Conservation (phyloP, 2,329 filamentous ascomycete genomes). For the Epichloe glyceriae region DNA sequence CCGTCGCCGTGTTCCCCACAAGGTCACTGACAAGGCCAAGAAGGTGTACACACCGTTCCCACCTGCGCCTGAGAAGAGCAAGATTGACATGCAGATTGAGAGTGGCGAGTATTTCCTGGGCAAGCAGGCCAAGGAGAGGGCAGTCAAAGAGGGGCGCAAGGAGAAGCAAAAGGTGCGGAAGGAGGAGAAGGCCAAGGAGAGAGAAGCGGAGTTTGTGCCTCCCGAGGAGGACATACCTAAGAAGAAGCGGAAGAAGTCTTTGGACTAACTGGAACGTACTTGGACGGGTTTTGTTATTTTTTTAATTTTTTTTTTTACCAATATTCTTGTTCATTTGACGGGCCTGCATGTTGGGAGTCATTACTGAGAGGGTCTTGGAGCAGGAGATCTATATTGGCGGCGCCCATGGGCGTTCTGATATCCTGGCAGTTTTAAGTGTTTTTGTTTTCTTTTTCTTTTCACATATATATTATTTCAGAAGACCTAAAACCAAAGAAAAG, state of each 20-base stretch:
- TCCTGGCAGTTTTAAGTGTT: slow-evolving; percentile 7
- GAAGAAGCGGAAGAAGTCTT: slow-evolving; percentile 48
- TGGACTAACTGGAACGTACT: slow-evolving; percentile 13
- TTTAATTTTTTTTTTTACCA: neutral
- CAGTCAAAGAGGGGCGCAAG: slow-evolving; percentile 62
- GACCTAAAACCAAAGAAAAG: too few species aligned
- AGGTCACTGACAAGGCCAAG: slow-evolving; percentile 84
- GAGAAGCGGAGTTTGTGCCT: slow-evolving; percentile 75
- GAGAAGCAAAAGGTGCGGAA: slow-evolving; percentile 81
- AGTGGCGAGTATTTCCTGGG: slow-evolving; percentile 92
- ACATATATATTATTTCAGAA: too few species aligned
- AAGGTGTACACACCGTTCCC: slow-evolving; percentile 97
- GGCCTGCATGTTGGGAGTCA: neutral
- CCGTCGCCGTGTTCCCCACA: slow-evolving; percentile 69
- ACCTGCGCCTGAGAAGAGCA: slow-evolving; percentile 94
- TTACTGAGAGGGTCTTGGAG: neutral
- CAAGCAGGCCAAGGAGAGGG: slow-evolving; percentile 83
- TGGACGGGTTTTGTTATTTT: neutral
- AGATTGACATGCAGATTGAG: slow-evolving; percentile 96
- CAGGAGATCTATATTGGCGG: slow-evolving; percentile 2
- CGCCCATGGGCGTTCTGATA: slow-evolving; percentile 7
- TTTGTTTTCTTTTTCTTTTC: neutral
- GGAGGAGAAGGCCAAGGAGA: slow-evolving; percentile 74
- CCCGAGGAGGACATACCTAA: slow-evolving; percentile 62
- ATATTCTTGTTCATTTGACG: neutral